phyloP scores from a whole-genome alignment of 495 filamentous ascomycete species.

The Penicillium salamii region DNA sequence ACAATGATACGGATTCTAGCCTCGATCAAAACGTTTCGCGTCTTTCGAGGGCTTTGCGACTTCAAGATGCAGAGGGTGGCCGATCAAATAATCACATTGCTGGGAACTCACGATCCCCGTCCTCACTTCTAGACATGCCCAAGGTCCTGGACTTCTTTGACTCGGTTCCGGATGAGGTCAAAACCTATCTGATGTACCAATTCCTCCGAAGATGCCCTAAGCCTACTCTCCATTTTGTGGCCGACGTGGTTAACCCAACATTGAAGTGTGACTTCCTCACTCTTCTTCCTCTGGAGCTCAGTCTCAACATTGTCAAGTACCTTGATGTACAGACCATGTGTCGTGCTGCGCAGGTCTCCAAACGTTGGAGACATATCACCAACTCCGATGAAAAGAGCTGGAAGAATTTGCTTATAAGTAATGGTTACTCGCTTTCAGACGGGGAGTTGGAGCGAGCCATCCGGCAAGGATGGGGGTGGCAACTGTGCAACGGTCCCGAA shows the following conservation, averaged over 20 bases:
- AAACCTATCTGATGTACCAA: constrained; percentile 94
- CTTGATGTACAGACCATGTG: constrained; percentile 87
- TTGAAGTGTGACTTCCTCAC: constrained; percentile 90
- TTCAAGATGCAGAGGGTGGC: constrained; percentile 14
- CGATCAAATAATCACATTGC: constrained; percentile 6
- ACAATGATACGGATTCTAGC: constrained; percentile 46
- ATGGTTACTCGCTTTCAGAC: constrained; percentile 73
- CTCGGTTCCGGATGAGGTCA: constrained; percentile 79
- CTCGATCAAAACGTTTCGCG: constrained; percentile 36
- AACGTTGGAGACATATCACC: constrained; percentile 84
- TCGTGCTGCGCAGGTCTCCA: constrained; percentile 89
- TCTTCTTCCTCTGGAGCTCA: constrained; percentile 81
- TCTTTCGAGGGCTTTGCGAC: constrained; percentile 19
- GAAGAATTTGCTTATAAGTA: constrained; percentile 86
- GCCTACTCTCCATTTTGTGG: constrained; percentile 86
- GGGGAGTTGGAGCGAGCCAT: constrained; percentile 87
- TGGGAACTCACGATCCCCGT: constrained; percentile 21
- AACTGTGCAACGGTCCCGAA: constrained; percentile 72
- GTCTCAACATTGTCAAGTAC: constrained; percentile 81
- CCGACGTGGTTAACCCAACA: constrained; percentile 92
- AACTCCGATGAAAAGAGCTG: constrained; percentile 92
- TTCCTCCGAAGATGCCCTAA: constrained; percentile 85
- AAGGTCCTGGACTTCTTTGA: constrained; percentile 89
- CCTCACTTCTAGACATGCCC: constrained; percentile 69
- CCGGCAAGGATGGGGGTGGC: constrained; percentile 98